Evolutionary conservation across 345 rosid genomes (phyloP), one percentile per base, ranked within the genome.

Genomic region (Microthlaspi erraticum): DNA sequence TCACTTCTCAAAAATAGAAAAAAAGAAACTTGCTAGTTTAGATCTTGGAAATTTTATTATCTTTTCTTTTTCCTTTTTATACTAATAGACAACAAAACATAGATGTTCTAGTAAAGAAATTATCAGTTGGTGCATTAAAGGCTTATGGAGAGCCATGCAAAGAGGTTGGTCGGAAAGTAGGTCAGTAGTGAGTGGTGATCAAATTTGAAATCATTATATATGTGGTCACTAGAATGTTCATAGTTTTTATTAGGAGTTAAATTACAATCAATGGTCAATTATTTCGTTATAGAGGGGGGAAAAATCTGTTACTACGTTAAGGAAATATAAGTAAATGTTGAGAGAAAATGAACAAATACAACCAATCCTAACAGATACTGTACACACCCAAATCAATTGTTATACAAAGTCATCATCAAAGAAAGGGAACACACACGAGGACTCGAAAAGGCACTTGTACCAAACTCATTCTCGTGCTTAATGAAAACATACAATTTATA

Each of bases 111-210:
- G 8, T 31, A 4, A 19, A 52, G 33, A 50, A 61, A 18, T 9
- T 36, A 53, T 43, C 48, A 36, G 23, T 45, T 44, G 50, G 65
- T 72, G 56, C 16, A 44, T 31, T 7, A 31, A 45, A 44, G 41
- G 57, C 12, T 55, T 23, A 46, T 2, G 36, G 34, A 34, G 70
- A 64, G 59, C 71, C 77, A 64, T 64, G 56, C 51, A 73, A 37
- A 45, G 65, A 64, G 64, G 64, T 56, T 72, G 77, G 77, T 56
- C 65, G 71, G 51, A 73, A 73, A 64, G 66, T 64, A 55, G 71
- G 29, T 73, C 58, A 64, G 43, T 37, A 50, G 37, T 64, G 77
- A 73, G 65, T 45, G 65, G 56, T 64, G 48, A 46, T 13, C 36
- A 64, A 46, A 36, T 11, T 53, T 31, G 46, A 52, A 14, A 6